phyloP scores from a whole-genome alignment of 2,329 filamentous ascomycete species.

The Ophiognomonia clavigignenti-juglandacearum region DNA sequence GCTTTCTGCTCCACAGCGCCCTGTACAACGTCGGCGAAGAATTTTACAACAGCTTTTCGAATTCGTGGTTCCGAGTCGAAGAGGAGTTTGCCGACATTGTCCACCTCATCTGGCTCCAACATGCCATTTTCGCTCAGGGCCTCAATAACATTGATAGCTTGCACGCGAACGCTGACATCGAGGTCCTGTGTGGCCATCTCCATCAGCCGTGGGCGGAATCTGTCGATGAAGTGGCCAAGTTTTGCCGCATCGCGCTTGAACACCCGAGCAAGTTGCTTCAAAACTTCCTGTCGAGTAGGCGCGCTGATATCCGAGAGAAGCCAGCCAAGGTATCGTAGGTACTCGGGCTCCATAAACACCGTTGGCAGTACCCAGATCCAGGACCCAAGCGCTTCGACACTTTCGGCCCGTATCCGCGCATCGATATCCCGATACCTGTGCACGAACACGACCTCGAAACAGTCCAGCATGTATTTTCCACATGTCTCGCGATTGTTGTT shows the following conservation, averaged over 20 bases:
- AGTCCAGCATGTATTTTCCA: conserved; percentile 71
- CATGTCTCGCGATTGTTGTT: conserved; percentile 65
- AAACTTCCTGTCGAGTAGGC: conserved; percentile 74
- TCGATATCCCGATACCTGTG: conserved; percentile 96
- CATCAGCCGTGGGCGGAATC: conserved; percentile 79
- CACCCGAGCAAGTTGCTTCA: conserved; percentile 75
- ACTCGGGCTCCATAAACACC: conserved; percentile 84
- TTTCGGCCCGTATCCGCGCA: conserved; percentile 81
- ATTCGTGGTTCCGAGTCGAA: conserved; percentile 83
- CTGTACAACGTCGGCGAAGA: conserved; percentile 84
- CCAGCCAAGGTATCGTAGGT: conserved; percentile 93
- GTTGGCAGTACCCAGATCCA: conserved; percentile 87
- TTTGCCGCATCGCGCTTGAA: conserved; percentile 79
- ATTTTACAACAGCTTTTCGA: conserved; percentile 81
- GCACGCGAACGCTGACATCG: conserved; percentile 73
- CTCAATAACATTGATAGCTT: conserved; percentile 77
- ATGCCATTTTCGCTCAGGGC: conserved; percentile 77
- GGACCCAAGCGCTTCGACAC: conserved; percentile 75
- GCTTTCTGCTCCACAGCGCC: conserved; percentile 75
- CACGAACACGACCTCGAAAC: conserved; percentile 89
- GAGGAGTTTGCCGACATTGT: conserved; percentile 78
- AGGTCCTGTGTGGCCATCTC: conserved; percentile 89
- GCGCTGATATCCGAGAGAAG: conserved; percentile 78
- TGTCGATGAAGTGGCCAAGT: conserved; percentile 86
- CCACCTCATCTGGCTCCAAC: conserved; percentile 87